Conservation (phyloP, 148 eudicot species). For the Rhododendron ferrugineum region DNA sequence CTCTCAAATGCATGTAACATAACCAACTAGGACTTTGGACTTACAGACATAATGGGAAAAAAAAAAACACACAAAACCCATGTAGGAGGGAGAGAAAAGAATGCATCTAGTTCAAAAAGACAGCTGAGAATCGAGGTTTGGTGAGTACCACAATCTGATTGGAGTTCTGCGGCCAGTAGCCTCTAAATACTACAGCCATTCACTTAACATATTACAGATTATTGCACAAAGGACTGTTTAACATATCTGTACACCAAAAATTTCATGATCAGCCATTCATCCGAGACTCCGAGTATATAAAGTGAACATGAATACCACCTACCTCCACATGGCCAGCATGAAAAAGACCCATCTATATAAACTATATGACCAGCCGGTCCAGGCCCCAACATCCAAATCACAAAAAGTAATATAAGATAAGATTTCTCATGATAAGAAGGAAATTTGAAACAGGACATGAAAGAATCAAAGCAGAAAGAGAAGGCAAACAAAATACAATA, state of each 20-base stretch:
- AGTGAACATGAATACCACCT: conserved; percentile 4
- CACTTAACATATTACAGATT: not conserved
- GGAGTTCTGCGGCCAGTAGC: not conserved
- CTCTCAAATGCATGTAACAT: not conserved
- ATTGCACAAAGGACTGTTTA: not conserved
- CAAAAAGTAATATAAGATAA: not conserved
- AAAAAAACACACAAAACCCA: not conserved
- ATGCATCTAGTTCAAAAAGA: not conserved
- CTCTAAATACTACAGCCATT: not conserved
- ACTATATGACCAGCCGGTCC: conserved; percentile 83
- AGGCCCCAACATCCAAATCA: conserved; percentile 53
- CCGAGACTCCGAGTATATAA: too few species aligned
- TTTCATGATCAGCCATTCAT: not conserved
- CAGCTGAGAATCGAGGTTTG: not conserved
- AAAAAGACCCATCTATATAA: conserved; percentile 95
- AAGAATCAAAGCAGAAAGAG: not conserved
- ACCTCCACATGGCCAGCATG: conserved; percentile 99
- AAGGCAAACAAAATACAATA: not conserved
- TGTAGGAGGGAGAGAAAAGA: not conserved
- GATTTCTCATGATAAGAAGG: not conserved
- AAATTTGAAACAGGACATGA: not conserved
- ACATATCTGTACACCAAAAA: not conserved
- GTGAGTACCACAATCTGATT: not conserved
- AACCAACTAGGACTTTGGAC: not conserved
- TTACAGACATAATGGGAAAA: too few species aligned